Base-by-base conservation (phyloP, 1,284 basidiomycete genomes). In the Anthracocystis setariae region DNA sequence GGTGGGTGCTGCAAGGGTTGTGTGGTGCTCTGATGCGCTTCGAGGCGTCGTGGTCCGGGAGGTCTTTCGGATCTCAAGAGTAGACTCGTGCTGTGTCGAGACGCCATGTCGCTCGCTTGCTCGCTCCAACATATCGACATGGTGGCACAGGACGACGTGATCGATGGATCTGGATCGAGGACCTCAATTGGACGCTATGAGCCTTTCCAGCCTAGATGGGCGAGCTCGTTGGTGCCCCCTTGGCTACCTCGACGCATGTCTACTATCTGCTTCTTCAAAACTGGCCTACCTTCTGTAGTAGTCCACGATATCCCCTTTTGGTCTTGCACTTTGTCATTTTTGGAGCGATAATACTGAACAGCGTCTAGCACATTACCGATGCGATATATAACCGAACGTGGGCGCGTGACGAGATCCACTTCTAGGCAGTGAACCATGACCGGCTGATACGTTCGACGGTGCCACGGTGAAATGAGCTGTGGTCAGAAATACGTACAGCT, bases 1-100 rank as follows among this genome's bases (percentile, higher is more conserved):
- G 56, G 48, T 21, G 77, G 77, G 8, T 79, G 75, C 70, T 79
- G 77, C 62, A 58, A 61, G 37, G 66, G 75, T 13, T 79, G 77
- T 47, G 64, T 76, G 17, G 65, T 77, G 27, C 63, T 78, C 45
- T 78, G 15, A 37, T 15, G 35, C 17, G 12, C 35, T 33, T 33
- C 32, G 32, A 33, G n/a, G n/a, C n/a, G n/a, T n/a, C n/a, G n/a
- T n/a, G n/a, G n/a, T n/a, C n/a, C n/a, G n/a, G n/a, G n/a, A n/a
- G n/a, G n/a, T n/a, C n/a, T 33, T 24, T 46, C 18, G 29, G 29
- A 29, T 29, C 29, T 29, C 29, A 46, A 23, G 7, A 17, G 29
- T 46, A 18, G 44, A 29, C 29, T 24, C 25, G 27, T n/a, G 9
- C 12, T 32, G n/a, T 17, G 12, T 29, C 29, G 29, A 29, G 29